phyloP scores from a whole-genome alignment of 208 protist species.

The Leishmania aethiopica region DNA sequence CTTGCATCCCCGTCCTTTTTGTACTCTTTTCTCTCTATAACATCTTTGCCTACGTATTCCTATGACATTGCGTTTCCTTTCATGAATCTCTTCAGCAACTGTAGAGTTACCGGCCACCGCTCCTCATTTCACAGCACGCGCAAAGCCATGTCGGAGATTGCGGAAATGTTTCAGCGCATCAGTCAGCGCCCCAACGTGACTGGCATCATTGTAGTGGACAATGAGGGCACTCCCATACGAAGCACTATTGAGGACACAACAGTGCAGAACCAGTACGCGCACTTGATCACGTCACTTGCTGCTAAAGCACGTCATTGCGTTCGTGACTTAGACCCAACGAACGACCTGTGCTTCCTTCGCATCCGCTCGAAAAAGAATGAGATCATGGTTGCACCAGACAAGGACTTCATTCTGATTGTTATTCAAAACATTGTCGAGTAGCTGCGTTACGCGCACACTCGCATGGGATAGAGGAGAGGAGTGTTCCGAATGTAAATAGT shows the following conservation, averaged over 20 bases:
- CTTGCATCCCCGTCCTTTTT: background rate
- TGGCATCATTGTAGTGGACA: constrained; percentile 95
- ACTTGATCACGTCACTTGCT: constrained; percentile 93
- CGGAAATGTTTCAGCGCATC: constrained; percentile 96
- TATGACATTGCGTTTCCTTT: background rate
- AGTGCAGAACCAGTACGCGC: constrained; percentile 94
- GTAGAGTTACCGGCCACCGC: background rate
- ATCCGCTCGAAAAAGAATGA: constrained; percentile 97
- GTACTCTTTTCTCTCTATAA: background rate
- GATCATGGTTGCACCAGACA: constrained; percentile 96
- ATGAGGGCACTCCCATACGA: constrained; percentile 90
- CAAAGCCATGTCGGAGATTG: constrained; percentile 87
- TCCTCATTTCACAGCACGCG: background rate
- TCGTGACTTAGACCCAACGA: constrained; percentile 95
- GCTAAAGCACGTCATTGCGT: constrained; percentile 94
- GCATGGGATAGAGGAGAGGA: background rate
- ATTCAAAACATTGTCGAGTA: constrained; percentile 85
- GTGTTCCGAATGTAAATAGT: constrained; percentile 10
- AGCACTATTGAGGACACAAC: constrained; percentile 92
- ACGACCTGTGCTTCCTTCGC: constrained; percentile 96
- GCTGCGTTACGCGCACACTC: background rate
- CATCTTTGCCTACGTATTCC: background rate
- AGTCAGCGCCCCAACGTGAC: constrained; percentile 94
- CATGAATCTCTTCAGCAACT: background rate
- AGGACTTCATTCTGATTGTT: constrained; percentile 93